Percentiles rank a stretch among this genome's conserved stretches.
Evolutionary conservation across 140 eudicot genomes (phyloP).

Genomic region (Oenanthe javanica): DNA sequence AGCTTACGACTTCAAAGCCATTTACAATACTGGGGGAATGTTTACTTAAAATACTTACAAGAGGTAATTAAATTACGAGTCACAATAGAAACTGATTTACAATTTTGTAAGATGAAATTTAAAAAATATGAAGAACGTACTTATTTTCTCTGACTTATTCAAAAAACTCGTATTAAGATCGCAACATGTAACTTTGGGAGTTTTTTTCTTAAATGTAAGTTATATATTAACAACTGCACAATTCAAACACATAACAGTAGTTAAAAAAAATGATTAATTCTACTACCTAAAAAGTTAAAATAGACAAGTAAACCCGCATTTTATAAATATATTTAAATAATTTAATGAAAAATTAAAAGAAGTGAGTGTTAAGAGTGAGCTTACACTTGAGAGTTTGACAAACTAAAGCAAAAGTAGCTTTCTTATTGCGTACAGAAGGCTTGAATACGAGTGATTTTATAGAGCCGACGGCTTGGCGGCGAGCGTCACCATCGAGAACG

Average conservation of each 20-base stretch:
- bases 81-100: too few species aligned
- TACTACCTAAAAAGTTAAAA: background rate
- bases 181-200: background rate
- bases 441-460: constrained; percentile 76
- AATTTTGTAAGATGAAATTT: too few species aligned
- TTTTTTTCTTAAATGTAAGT: background rate
- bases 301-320: background rate
- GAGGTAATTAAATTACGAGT: too few species aligned
- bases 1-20: too few species aligned
- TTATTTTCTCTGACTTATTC: too few species aligned
- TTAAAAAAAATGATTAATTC: background rate
- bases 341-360: too few species aligned
- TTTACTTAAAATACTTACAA: too few species aligned
- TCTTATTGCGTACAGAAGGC: constrained; percentile 74
- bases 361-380: constrained; percentile 9
- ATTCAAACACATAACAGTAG: background rate
- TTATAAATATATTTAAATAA: background rate
- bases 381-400: constrained; percentile 94
- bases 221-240: background rate
- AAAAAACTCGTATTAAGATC: background rate
- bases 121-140: too few species aligned
- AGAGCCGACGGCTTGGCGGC: constrained; percentile 75
- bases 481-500: constrained; percentile 77
- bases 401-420: constrained; percentile 81
- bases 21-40: too few species aligned